phyloP scores from a whole-genome alignment of 2,329 filamentous ascomycete genomes.

The Pestalotiopsis sp. region DNA sequence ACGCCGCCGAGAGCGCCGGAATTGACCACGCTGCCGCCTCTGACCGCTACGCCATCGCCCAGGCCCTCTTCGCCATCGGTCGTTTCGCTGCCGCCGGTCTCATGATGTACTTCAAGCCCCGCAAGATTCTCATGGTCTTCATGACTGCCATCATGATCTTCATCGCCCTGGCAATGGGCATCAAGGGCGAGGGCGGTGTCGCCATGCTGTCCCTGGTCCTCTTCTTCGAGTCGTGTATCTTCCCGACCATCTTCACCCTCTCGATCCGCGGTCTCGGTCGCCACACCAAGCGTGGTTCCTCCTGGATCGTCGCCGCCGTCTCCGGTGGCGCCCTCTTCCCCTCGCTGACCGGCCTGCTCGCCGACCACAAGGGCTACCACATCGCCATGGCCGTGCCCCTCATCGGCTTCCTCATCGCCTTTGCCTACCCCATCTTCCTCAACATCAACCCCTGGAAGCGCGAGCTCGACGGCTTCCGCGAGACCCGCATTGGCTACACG shows the following conservation, averaged over 20 bases:
- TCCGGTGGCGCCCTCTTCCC: slow-evolving; percentile 11
- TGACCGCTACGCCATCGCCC: slow-evolving; percentile 11
- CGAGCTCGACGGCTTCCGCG: slow-evolving; percentile 13
- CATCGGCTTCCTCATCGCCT: slow-evolving; percentile 7
- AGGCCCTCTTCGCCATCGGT: slow-evolving; percentile 11
- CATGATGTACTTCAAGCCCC: slow-evolving; percentile 14
- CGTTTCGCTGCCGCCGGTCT: slow-evolving; percentile 11
- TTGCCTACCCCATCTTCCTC: slow-evolving; percentile 12
- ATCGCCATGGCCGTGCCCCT: slow-evolving; percentile 10
- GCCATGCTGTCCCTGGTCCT: slow-evolving; percentile 12
- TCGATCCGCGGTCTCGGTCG: slow-evolving; percentile 12
- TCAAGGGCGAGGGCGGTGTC: slow-evolving; percentile 11
- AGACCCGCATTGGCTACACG: slow-evolving; percentile 11
- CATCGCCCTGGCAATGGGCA: slow-evolving; percentile 11
- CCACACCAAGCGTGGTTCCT: slow-evolving; percentile 11
- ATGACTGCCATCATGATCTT: slow-evolving; percentile 13
- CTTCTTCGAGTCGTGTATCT: slow-evolving; percentile 13
- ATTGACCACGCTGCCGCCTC: slow-evolving; percentile 5
- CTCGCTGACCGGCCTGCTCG: slow-evolving; percentile 8
- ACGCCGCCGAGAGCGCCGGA: slow-evolving; percentile 7
- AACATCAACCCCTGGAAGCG: slow-evolving; percentile 12
- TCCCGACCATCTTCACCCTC: slow-evolving; percentile 13
- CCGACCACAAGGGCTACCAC: slow-evolving; percentile 11
- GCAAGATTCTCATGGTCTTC: slow-evolving; percentile 9
- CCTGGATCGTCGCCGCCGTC: slow-evolving; percentile 10